Evolutionary conservation across 805 yeast genomes (phyloP), one percentile per base, ranked within the genome.

Genomic region (Candida khao-thaluensis): DNA sequence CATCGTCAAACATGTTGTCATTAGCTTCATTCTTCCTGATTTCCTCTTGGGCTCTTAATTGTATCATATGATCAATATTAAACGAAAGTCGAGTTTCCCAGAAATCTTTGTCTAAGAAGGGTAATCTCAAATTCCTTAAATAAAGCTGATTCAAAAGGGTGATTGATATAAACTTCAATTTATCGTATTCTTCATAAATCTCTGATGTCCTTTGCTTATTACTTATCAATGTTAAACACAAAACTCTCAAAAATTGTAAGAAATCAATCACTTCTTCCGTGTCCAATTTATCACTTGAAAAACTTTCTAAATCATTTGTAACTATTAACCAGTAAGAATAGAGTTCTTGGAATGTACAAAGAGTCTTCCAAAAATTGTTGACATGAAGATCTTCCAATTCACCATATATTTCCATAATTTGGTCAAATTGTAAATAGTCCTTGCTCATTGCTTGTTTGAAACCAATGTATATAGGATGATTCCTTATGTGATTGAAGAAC

Each of bases 261-360:
- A 82, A 66, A 0, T 59, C 50, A 2, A 45, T 42, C 12, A 74
- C 72, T 30, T 71, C 69, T 2, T 51, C 64, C 37, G 53, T 46
- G 5, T 60, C 49, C 11, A 80, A 56, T 23, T 76, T 65, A 15
- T 70, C 71, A 5, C 57, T 62, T 8, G 54, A 57, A 40, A 75
- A 72, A 33, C 81, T 59, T 47, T 81, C 90, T 8, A 65, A 60
- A 52, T 85, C 95, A 47, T 78, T 82, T 2, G 85, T 74, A 7
- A 85, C 77, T 17, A 77, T 71, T 29, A 85, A 58, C 76, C 85
- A 76, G 50, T 80, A 82, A 1, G 88, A 78, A 43, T 79, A 72
- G 7, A 83, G 52, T 46, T 84, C 87, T 41, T 82, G 68, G 43
- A 80, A 74, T 0, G 81, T 53, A 30, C 63, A 67, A 2, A 83